Evolutionary conservation across 805 yeast species (phyloP).

Genomic region (Zygotorulaspora danielsina): DNA sequence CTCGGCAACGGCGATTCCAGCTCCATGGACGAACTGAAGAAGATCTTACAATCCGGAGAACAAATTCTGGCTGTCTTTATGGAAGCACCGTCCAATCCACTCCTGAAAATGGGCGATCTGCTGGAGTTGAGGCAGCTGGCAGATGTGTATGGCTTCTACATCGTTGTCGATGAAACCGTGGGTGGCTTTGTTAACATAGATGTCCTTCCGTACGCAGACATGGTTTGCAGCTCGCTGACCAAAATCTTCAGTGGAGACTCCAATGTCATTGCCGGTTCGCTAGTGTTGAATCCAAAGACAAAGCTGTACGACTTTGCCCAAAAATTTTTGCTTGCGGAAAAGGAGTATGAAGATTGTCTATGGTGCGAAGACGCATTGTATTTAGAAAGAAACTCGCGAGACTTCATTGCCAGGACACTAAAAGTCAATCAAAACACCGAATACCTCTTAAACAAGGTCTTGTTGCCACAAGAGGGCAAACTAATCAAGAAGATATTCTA

Average conservation of each 20-base stretch:
- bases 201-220: conserved; percentile 77
- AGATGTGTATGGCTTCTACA: conserved; percentile 63
- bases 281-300: conserved; percentile 70
- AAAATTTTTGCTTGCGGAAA: conserved; percentile 38
- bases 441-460: conserved; percentile 47
- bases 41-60: conserved; percentile 55
- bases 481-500: conserved; percentile 64
- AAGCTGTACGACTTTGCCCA: conserved; percentile 43
- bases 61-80: conserved; percentile 75
- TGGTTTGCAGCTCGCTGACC: conserved; percentile 81
- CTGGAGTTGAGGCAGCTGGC: conserved; percentile 60
- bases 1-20: conserved; percentile 78
- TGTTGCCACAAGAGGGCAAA: conserved; percentile 40
- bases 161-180: conserved; percentile 90
- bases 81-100: conserved; percentile 95
- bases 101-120: conserved; percentile 79
- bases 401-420: conserved; percentile 61
- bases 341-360: conserved; percentile 63
- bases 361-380: conserved; percentile 96
- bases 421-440: conserved; percentile 52
- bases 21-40: conserved; percentile 57
- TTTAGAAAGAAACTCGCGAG: conserved; percentile 89
- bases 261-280: conserved; percentile 91
- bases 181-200: conserved; percentile 86
- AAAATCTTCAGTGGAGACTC: conserved; percentile 93